Evolutionary conservation across 768 basidiomycete species (phyloP).

Genomic region (Macrolepiota dolichaula): DNA sequence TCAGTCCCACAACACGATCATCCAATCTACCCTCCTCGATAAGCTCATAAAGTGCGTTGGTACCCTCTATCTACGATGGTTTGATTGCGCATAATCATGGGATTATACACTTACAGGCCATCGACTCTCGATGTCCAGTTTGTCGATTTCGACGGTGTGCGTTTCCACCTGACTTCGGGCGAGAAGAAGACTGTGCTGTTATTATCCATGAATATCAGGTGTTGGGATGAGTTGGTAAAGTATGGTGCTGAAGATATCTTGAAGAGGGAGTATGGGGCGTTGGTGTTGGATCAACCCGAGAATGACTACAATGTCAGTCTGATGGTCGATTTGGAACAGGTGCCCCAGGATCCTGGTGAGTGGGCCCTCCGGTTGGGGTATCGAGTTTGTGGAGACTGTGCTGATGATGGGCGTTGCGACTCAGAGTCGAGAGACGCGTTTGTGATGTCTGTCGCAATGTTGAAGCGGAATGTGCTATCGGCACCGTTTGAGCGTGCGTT

Average conservation of each 20-base stretch:
- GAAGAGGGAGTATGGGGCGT: constrained; percentile 75
- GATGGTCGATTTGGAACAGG: constrained; percentile 81
- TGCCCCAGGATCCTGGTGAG: constrained; percentile 78
- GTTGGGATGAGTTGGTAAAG: constrained; percentile 89
- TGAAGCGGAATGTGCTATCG: constrained; percentile 92
- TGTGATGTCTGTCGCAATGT: constrained; percentile 74
- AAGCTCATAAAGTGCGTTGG: constrained; percentile 72
- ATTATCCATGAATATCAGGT: constrained; percentile 95
- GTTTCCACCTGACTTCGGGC: constrained; percentile 89
- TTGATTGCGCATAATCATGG: constrained; percentile 12
- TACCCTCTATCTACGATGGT: background rate
- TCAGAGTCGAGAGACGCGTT: constrained; percentile 78
- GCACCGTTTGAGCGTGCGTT: constrained; percentile 94
- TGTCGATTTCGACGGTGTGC: constrained; percentile 96
- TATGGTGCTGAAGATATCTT: constrained; percentile 85
- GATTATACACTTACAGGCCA: constrained; percentile 52
- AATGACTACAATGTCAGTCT: constrained; percentile 88
- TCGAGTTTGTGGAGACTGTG: background rate
- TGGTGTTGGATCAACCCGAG: constrained; percentile 68
- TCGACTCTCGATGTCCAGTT: constrained; percentile 91
- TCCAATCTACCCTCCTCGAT: constrained; percentile 84
- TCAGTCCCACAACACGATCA: constrained; percentile 90
- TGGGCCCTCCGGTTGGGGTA: constrained; percentile 8
- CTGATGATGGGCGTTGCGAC: background rate
- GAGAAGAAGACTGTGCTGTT: constrained; percentile 78